phyloP scores from a whole-genome alignment of 768 basidiomycete species.

The Polyporus arcularius region DNA sequence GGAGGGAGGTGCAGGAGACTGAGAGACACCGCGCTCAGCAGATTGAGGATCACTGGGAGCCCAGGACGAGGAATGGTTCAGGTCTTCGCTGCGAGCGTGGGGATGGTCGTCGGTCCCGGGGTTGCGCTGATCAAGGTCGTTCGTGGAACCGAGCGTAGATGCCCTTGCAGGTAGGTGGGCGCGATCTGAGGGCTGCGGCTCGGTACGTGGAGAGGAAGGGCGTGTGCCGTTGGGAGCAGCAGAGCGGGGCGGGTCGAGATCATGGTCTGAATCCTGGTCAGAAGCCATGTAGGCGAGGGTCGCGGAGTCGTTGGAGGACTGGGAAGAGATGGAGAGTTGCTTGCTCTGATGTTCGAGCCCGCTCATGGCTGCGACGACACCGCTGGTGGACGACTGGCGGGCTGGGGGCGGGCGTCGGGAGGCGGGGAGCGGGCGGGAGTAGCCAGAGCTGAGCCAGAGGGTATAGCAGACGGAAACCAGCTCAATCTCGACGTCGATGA shows the following conservation, averaged over 20 bases:
- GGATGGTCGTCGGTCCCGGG: slow-evolving; percentile 36
- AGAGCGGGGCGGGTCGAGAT: slow-evolving; percentile 18
- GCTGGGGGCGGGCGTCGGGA: slow-evolving; percentile 1
- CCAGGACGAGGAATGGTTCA: slow-evolving; percentile 51
- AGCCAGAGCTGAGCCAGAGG: background rate
- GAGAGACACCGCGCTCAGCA: slow-evolving; percentile 21
- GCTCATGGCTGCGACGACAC: slow-evolving; percentile 22
- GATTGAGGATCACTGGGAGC: slow-evolving; percentile 29
- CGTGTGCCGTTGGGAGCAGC: slow-evolving; percentile 21
- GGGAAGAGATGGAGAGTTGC: slow-evolving; percentile 22
- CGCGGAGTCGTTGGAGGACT: slow-evolving; percentile 27
- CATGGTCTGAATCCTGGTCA: slow-evolving; percentile 25
- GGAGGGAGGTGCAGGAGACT: slow-evolving; percentile 39
- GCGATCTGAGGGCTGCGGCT: slow-evolving; percentile 44
- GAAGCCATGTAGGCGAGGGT: slow-evolving; percentile 32
- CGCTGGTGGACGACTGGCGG: slow-evolving; percentile 4
- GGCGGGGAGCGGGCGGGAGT: slow-evolving; percentile 2
- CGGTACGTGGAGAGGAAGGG: slow-evolving; percentile 16
- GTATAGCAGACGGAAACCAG: slow-evolving; percentile 8
- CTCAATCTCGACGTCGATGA: slow-evolving; percentile 13
- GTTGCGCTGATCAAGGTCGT: slow-evolving; percentile 55
- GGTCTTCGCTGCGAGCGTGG: slow-evolving; percentile 71
- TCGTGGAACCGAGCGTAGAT: slow-evolving; percentile 57
- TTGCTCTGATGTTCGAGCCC: slow-evolving; percentile 25
- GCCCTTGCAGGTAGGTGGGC: slow-evolving; percentile 61